Evolutionary conservation across 768 basidiomycete genomes (phyloP).

Genomic region (Boletus bicolor): DNA sequence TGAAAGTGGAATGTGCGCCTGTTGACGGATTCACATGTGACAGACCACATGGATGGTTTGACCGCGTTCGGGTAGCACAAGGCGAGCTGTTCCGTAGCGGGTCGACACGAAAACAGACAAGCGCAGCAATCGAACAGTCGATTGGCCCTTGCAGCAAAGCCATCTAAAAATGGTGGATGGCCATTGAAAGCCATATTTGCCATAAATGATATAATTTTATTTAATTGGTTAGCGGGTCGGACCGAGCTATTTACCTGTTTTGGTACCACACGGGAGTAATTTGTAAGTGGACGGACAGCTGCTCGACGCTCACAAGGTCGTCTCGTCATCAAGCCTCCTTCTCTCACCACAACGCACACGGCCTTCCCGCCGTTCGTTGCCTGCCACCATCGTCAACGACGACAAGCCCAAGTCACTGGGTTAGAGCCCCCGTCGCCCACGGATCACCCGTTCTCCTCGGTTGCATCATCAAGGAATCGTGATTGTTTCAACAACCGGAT

Average conservation of each 20-base stretch:
- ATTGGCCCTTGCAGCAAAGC: neutral
- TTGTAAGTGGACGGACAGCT: conserved; percentile 17
- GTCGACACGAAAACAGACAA: conserved; percentile 1
- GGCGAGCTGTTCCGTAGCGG: conserved; percentile 9
- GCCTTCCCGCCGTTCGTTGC: conserved; percentile 2
- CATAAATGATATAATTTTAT: neutral
- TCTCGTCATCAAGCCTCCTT: conserved; percentile 15
- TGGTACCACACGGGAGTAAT: conserved; percentile 18
- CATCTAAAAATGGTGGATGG: neutral
- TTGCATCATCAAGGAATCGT: conserved; percentile 27
- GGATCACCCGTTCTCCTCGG: conserved; percentile 24
- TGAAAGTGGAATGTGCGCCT: conserved; percentile 5
- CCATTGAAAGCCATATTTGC: too few species aligned
- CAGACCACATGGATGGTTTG: conserved; percentile 8
- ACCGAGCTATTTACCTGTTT: conserved; percentile 13
- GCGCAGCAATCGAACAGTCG: neutral
- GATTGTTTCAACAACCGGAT: conserved; percentile 24
- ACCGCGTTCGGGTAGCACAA: neutral
- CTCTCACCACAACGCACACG: conserved; percentile 22
- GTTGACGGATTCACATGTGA: conserved; percentile 9
- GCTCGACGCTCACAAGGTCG: conserved; percentile 17
- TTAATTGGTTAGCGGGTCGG: conserved; percentile 7
- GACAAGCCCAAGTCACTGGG: neutral
- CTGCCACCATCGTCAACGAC: conserved; percentile 11
- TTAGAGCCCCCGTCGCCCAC: conserved; percentile 5